Evolutionary conservation across 441 rosid genomes (phyloP), one percentile per base, ranked within the genome.

Genomic region (Jatropha multifida): DNA sequence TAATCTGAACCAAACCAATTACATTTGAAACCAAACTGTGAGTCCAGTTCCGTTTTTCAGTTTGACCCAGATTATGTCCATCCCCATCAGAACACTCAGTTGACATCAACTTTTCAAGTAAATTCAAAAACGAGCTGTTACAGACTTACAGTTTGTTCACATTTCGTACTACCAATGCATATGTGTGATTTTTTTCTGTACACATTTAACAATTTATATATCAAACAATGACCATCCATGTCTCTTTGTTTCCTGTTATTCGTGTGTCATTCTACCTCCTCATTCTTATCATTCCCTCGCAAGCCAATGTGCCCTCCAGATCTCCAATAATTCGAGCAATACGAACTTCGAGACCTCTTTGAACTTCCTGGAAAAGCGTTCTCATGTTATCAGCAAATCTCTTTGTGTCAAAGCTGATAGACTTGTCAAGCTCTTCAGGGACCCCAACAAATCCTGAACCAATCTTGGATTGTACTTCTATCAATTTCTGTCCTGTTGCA

Each of bases 291-390:
- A 95, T 95, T 54, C 97, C 99, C 41, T 95, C 90, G 41, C 96
- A 87, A 76, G 99, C 96, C 65, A 95, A 67, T 46, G 98, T 89
- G 5, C 97, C 97, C 79, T 85, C 97, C 65, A 95, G 87, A 74
- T 93, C 97, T 55, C 98, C 99, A 1, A 93, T 93, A 62, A 86
- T 86, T 78, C 94, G 83, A 62, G 98, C 86, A 81, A 93, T 93
- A 65, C 94, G 88, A 75, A 95, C 91, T 80, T 92, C 98, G 41
- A 93, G 88, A 61, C 97, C 97, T 75, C 98, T 88, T 52, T 95
- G 99, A 71, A 93, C 89, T 73, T 95, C 98, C 68, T 87, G 92
- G 69, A 90, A 90, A 48, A 92, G 79, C 64, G 80, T 78, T 85
- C 80, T 87, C 18, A 91, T 72, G 64, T 82, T 84, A 69, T 93